phyloP scores from a whole-genome alignment of 176 grass and related monocot genomes.

The Alopecurus myosuroides region DNA sequence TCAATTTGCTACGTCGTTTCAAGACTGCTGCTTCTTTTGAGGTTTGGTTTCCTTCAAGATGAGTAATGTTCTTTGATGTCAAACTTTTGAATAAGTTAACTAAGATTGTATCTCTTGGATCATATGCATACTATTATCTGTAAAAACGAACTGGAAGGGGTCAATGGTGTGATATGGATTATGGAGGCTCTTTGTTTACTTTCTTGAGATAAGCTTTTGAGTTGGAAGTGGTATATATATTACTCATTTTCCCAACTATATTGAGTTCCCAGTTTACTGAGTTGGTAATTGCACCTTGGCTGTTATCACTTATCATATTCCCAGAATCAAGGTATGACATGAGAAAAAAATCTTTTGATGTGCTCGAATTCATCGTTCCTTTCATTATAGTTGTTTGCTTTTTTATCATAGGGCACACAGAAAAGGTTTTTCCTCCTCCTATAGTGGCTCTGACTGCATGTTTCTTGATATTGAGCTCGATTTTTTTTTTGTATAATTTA shows the following conservation, averaged over 20 bases:
- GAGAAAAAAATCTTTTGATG: background rate
- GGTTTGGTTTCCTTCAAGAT: background rate
- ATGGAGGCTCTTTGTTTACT: conserved; percentile 6
- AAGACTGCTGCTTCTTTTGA: background rate
- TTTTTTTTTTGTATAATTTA: background rate
- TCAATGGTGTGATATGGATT: background rate
- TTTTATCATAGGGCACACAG: background rate
- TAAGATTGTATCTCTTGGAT: background rate
- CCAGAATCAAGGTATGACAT: background rate
- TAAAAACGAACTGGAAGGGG: background rate
- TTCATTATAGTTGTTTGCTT: background rate
- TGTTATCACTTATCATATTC: background rate
- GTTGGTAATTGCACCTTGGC: background rate
- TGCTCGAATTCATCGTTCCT: background rate
- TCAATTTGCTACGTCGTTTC: background rate
- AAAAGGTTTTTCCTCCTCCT: background rate
- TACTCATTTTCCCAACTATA: too few relatives aligned
- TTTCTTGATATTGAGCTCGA: background rate
- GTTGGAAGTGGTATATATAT: too few relatives aligned
- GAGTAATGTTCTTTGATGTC: background rate
- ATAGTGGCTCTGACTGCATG: background rate
- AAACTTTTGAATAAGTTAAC: background rate
- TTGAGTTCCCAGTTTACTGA: background rate
- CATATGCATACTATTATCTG: background rate
- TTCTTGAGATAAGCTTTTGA: background rate